Evolutionary conservation across 108 stramenopile genomes (phyloP), one percentile per base, ranked within the genome.

Genomic region (Pseudonitzschia delicatissima): DNA sequence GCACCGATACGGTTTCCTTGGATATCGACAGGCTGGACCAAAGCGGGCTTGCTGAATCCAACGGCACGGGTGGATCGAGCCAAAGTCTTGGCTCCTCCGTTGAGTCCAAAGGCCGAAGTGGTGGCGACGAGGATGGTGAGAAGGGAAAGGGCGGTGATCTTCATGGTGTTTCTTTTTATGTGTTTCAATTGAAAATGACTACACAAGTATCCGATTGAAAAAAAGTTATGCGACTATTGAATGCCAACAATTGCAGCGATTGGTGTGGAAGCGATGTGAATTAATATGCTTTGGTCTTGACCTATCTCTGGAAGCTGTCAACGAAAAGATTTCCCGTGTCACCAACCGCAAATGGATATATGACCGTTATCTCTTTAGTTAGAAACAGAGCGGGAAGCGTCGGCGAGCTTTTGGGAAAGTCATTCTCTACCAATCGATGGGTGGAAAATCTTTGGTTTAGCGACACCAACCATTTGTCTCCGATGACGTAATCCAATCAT

Each of bases 41-140:
- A 53, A n/a, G 74, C 67, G 21, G 79, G 39, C 51, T 69, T 66
- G 29, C 31, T 31, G 35, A 62, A 34, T 53, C 48, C 49, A 6
- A 33, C 33, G 2, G 64, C 51, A 8, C 40, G 40, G 8, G 29
- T 31, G 3, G 71, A 7, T 47, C 47, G 27, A 39, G 29, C 68
- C 21, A 68, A 53, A 29, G 62, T 80, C 39, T 50, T 72, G 42
- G 65, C 67, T 12, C 72, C 69, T 21, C 71, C 73, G 57, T 79
- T 45, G 23, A 87, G 62, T 13, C 86, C 89, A 58, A 90, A 90
- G 37, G 89, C 89, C 69, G 84, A 87, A 5, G 82, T 76, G 44
- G 87, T 78, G 17, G 79, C 74, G 40, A 83, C 83, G 34, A 78
- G 62, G 29, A 87, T 45, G 73, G 76, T 76, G 39, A 79, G 53